Conservation (phyloP, 2,329 filamentous ascomycete species). For the Penicillium nordicum region DNA sequence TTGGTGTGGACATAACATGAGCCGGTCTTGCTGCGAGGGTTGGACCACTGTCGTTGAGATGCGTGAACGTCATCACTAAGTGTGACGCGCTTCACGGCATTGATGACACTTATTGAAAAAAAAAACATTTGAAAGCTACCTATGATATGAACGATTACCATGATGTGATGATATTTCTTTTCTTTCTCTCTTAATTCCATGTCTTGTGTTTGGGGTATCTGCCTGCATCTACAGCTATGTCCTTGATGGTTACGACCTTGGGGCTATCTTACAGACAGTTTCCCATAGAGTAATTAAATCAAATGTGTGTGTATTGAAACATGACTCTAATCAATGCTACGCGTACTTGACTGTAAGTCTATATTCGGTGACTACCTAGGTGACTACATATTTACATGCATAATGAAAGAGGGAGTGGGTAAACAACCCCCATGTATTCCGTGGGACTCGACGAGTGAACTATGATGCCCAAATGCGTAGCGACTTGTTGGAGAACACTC, state of each 20-base stretch:
- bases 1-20: slow-evolving; percentile 71
- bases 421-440: neutral
- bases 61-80: slow-evolving; percentile 53
- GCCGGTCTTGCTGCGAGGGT: slow-evolving; percentile 64
- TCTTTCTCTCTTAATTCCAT: neutral
- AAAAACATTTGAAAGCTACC: neutral
- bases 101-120: neutral
- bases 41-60: slow-evolving; percentile 65
- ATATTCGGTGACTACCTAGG: neutral
- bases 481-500: neutral
- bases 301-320: neutral
- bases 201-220: neutral
- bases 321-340: neutral
- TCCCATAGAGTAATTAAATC: neutral
- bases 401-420: too few species aligned
- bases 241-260: neutral
- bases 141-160: neutral
- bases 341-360: neutral
- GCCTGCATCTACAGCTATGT: neutral
- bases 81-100: neutral
- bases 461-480: neutral
- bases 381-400: too few species aligned
- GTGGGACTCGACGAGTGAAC: neutral
- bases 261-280: neutral
- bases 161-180: slow-evolving; percentile 5